Evolutionary conservation across 805 yeast species (phyloP).

Genomic region (Saccharomycopsis capsularis): DNA sequence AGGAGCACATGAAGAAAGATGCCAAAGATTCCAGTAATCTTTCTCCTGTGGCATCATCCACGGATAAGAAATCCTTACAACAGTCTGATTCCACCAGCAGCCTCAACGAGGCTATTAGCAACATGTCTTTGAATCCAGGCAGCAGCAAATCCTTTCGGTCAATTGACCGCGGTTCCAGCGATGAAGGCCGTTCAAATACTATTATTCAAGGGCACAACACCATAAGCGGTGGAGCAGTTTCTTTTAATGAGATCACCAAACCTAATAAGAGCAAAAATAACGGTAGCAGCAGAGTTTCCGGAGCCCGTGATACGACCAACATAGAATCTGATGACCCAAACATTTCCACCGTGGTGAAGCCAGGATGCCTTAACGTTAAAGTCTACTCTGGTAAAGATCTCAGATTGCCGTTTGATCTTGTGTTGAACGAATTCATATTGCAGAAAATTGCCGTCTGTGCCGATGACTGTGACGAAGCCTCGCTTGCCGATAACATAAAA

Average conservation of each 20-base stretch:
- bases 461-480: slow-evolving; percentile 31
- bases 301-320: not conserved
- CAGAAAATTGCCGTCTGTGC: slow-evolving; percentile 61
- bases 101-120: slow-evolving; percentile 12
- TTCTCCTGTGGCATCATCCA: slow-evolving; percentile 13
- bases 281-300: not conserved
- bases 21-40: slow-evolving; percentile 5
- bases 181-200: not conserved
- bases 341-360: slow-evolving; percentile 16
- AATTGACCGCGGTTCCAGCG: not conserved
- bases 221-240: no score
- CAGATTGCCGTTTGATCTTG: slow-evolving; percentile 62
- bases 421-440: slow-evolving; percentile 55
- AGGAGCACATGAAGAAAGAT: slow-evolving; percentile 21
- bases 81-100: slow-evolving; percentile 1
- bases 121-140: slow-evolving; percentile 7
- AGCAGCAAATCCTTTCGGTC: not conserved
- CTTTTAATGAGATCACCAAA: not conserved
- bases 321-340: not conserved
- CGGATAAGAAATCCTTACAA: not conserved
- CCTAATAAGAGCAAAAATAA: no score
- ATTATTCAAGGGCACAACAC: not conserved
- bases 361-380: slow-evolving; percentile 52
- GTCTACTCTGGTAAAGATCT: slow-evolving; percentile 65
- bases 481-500: slow-evolving; percentile 30